These are phyloP conservation scores for Skeletonema grethae DNA, from an alignment of 108 stramenopile genomes.

Conservation along the genomic window DNA sequence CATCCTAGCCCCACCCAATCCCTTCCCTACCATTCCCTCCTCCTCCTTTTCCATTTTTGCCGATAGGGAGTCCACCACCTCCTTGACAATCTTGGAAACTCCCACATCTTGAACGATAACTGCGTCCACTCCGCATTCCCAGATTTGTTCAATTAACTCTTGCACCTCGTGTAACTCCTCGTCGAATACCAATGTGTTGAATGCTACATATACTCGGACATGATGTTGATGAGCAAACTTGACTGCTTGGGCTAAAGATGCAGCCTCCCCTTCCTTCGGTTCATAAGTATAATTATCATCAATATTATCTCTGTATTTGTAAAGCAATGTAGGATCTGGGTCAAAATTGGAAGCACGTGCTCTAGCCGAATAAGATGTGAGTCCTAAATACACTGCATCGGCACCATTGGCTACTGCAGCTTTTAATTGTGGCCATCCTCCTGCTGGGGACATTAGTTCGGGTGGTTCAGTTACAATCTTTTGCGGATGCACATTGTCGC, in stretches of 20 bases:
- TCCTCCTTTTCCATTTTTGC: constrained; percentile 6
- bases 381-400: constrained; percentile 72
- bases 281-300: no score
- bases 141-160: constrained; percentile 45
- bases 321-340: constrained; percentile 50
- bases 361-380: constrained; percentile 69
- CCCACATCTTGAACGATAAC: constrained; percentile 80
- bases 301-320: not conserved
- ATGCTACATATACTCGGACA: constrained; percentile 71
- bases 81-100: constrained; percentile 47
- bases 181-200: constrained; percentile 74
- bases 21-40: constrained; percentile 13
- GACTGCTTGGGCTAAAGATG: constrained; percentile 50
- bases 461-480: constrained; percentile 41
- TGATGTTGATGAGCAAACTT: constrained; percentile 38
- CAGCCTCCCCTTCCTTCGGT: constrained; percentile 3
- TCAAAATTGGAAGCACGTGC: constrained; percentile 77
- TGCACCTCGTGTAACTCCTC: constrained; percentile 66
- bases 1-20: constrained; percentile 47
- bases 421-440: constrained; percentile 71
- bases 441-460: constrained; percentile 77
- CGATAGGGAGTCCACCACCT: constrained; percentile 31
- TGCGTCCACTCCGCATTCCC: constrained; percentile 69
- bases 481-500: not conserved
- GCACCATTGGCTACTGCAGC: constrained; percentile 82